phyloP scores from a whole-genome alignment of 306 rosid species.

The Vigna angularis region DNA sequence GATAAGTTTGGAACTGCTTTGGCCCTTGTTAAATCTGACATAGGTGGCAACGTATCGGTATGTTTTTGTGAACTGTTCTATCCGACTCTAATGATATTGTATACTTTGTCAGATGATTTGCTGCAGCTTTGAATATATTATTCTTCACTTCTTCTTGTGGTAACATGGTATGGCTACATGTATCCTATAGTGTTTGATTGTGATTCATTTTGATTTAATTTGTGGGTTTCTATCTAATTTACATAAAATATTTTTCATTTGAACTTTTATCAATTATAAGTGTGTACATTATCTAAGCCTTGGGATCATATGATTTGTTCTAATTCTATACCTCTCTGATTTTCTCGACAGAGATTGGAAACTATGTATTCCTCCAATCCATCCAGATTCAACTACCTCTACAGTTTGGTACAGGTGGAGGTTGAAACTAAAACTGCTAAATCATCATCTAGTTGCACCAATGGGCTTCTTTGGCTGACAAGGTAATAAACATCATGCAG shows the following conservation, averaged over 20 bases:
- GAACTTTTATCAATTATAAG: neutral
- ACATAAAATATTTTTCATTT: slow-evolving; percentile 4
- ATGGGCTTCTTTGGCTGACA: slow-evolving; percentile 99
- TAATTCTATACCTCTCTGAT: slow-evolving; percentile 37
- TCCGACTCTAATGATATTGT: neutral
- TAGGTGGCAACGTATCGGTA: slow-evolving; percentile 90
- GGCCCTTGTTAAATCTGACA: slow-evolving; percentile 81
- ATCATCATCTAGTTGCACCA: slow-evolving; percentile 91
- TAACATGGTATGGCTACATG: slow-evolving; percentile 17
- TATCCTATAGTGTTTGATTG: neutral
- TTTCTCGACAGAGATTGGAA: slow-evolving; percentile 85
- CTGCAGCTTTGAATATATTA: slow-evolving; percentile 3
- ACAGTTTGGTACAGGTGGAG: slow-evolving; percentile 79
- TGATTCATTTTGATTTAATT: slow-evolving; percentile 14
- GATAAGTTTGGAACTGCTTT: slow-evolving; percentile 98
- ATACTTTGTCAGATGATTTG: slow-evolving; percentile 24
- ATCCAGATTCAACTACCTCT: slow-evolving; percentile 66
- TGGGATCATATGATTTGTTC: slow-evolving; percentile 25
- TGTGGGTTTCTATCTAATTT: neutral
- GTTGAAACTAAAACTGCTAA: slow-evolving; percentile 86
- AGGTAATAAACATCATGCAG: slow-evolving; percentile 58
- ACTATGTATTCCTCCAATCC: slow-evolving; percentile 66
- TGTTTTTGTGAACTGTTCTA: slow-evolving; percentile 25
- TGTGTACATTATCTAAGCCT: neutral
- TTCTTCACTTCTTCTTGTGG: neutral